Base-by-base conservation (phyloP, 768 basidiomycete species). In the Suillus subaureus region DNA sequence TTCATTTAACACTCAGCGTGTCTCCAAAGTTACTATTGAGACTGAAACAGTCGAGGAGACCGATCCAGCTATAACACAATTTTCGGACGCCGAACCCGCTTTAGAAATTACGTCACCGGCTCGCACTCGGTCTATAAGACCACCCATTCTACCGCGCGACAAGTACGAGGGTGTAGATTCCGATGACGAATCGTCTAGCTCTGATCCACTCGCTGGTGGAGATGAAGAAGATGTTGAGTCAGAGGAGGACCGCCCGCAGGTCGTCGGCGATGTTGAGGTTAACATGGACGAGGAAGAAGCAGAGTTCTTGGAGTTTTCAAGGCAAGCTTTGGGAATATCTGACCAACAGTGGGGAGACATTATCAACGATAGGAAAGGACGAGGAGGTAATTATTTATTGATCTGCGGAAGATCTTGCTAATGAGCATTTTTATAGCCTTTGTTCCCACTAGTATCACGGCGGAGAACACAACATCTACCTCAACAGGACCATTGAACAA, bases 201-300 rank as follows among this genome's bases (percentile, higher is more conserved):
- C 89, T 40, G 84, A 80, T 23, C 80, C 75, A 18, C 76, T 76
- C 16, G 69, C 68, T n/a, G 75, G 75, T 18, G 74, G 69, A 18
- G 83, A 79, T 5, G 82, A 79, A 1, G 87, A 85, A 60, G 80
- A 83, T 39, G 77, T 75, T 11, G 91, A 91, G 63, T 86, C 84
- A 5, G 94, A 92, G 49, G 92, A 94, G 63, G 94, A 96, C 58
- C 80, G 80, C n/a, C 94, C 94, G 0, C 89, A 91, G 70, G 84
- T 96, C 4, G 88, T 93, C 2, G 93, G 90, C 18, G 92, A 95
- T 26, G 79, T 94, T 4, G 95, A 96, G 70, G 84, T 96, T 40
- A 91, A 97, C 69, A 97, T 99, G 94, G 87, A 82, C 1, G 90
- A 93, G 70, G 97, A 99, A 77, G 87, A 94, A 77, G 94, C 92